Conservation (phyloP, 202 grass and related monocot species). For the Cymbopogon flexuosus region DNA sequence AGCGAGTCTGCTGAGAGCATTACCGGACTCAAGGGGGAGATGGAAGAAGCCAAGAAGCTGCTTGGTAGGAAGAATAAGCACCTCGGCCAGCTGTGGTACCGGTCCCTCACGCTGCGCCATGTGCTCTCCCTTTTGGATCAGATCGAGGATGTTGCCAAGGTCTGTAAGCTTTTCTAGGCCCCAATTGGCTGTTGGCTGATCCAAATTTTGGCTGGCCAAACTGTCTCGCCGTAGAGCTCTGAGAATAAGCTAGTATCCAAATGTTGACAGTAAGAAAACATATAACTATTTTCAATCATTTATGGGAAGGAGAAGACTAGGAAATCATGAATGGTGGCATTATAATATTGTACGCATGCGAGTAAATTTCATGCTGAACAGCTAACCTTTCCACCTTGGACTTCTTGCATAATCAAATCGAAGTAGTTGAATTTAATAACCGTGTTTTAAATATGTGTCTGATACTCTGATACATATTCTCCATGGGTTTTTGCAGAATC, state of each 20-base stretch:
- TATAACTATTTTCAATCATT: not conserved
- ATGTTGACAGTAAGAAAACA: not conserved
- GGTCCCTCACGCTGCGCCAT: slow-evolving; percentile 78
- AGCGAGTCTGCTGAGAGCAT: slow-evolving; percentile 90
- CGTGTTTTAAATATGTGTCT: not conserved
- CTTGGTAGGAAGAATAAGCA: slow-evolving; percentile 83
- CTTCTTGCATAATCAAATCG: not conserved
- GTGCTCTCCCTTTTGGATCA: slow-evolving; percentile 82
- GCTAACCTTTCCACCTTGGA: not conserved
- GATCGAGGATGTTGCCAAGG: slow-evolving; percentile 88
- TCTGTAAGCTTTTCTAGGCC: slow-evolving; percentile 2
- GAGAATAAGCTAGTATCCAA: not conserved
- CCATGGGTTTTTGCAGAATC: not conserved
- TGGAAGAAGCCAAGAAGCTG: slow-evolving; percentile 77
- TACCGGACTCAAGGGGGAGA: slow-evolving; percentile 76
- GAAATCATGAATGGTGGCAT: too few species aligned
- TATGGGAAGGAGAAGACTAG: not conserved
- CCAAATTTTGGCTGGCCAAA: not conserved
- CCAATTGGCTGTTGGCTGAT: not conserved
- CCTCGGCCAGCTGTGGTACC: slow-evolving; percentile 86
- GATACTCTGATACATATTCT: not conserved
- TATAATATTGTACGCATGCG: not conserved
- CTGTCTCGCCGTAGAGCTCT: not conserved
- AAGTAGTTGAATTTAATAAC: not conserved
- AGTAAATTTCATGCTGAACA: not conserved